Conservation (phyloP, 495 filamentous ascomycete species). For the Penicillium arizonense region DNA sequence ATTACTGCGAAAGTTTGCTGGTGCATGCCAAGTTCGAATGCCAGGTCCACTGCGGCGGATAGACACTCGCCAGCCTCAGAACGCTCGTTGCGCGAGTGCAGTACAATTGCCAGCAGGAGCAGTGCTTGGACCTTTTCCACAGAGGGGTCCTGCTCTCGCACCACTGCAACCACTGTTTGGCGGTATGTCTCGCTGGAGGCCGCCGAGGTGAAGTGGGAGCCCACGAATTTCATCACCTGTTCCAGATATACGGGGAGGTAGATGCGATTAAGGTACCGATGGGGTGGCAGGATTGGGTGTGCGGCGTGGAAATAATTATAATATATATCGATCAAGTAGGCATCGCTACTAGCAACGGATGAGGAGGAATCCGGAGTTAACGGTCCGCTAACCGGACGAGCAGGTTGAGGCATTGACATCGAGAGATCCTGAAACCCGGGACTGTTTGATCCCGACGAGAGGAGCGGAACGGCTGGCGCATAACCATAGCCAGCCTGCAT, state of each 20-base stretch:
- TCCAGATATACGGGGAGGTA: slow-evolving; percentile 38
- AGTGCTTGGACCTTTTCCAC: slow-evolving; percentile 68
- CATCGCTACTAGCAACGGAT: slow-evolving; percentile 30
- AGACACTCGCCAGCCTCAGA: slow-evolving; percentile 65
- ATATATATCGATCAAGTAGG: slow-evolving; percentile 46
- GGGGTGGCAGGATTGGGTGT: slow-evolving; percentile 43
- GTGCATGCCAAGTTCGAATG: slow-evolving; percentile 75
- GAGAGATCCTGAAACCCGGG: slow-evolving; percentile 23
- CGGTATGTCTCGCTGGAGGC: slow-evolving; percentile 41
- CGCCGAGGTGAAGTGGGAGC: slow-evolving; percentile 42
- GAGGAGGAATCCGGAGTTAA: slow-evolving; percentile 44
- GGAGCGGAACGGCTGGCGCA: slow-evolving; percentile 24
- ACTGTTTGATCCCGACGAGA: slow-evolving; percentile 25
- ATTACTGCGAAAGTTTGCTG: slow-evolving; percentile 47
- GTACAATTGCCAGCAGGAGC: slow-evolving; percentile 70
- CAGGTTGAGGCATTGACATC: slow-evolving; percentile 13
- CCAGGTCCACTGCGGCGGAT: slow-evolving; percentile 62
- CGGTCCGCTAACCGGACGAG: slow-evolving; percentile 22
- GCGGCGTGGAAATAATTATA: slow-evolving; percentile 47
- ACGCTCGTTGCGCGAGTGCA: slow-evolving; percentile 73
- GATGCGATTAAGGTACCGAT: slow-evolving; percentile 28
- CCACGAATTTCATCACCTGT: slow-evolving; percentile 48
- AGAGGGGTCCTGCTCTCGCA: slow-evolving; percentile 32
- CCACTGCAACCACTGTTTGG: slow-evolving; percentile 32
- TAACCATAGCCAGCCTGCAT: slow-evolving; percentile 21